phyloP scores from a whole-genome alignment of 2,329 filamentous ascomycete genomes.

The Coleophoma crateriformis region DNA sequence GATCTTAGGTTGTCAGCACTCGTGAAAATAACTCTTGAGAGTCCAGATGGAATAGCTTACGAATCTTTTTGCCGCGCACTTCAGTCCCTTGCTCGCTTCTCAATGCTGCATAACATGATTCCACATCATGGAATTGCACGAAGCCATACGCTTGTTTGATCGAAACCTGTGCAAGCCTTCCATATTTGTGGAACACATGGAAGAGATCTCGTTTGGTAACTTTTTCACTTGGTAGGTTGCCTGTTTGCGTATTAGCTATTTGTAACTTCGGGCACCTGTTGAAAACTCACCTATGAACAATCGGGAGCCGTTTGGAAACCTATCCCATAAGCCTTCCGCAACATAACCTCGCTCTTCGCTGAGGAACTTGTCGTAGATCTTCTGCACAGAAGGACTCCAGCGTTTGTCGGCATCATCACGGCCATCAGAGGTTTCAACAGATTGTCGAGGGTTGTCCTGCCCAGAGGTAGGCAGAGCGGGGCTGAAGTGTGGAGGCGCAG shows the following conservation, averaged over 20 bases:
- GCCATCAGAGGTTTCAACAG: slow-evolving; percentile 17
- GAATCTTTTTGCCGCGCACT: slow-evolving; percentile 86
- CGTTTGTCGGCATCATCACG: slow-evolving; percentile 24
- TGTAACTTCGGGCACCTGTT: slow-evolving; percentile 1
- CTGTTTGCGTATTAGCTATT: slow-evolving; percentile 37
- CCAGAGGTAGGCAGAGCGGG: slow-evolving; percentile 13
- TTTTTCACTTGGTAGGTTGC: slow-evolving; percentile 87
- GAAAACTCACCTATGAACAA: slow-evolving; percentile 68
- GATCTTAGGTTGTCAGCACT: slow-evolving; percentile 49
- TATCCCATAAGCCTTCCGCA: slow-evolving; percentile 74
- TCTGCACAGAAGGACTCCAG: slow-evolving; percentile 48
- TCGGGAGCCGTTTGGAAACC: slow-evolving; percentile 70
- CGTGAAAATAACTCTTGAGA: not conserved
- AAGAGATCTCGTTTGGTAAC: slow-evolving; percentile 94
- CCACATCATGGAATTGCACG: slow-evolving; percentile 80
- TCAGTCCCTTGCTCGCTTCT: slow-evolving; percentile 73
- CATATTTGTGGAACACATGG: slow-evolving; percentile 80
- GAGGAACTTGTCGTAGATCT: slow-evolving; percentile 67
- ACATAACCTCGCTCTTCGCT: slow-evolving; percentile 70
- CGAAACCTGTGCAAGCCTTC: slow-evolving; percentile 86
- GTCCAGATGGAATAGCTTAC: slow-evolving; percentile 49
- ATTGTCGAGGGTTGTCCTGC: slow-evolving; percentile 11
- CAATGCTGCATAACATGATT: slow-evolving; percentile 71
- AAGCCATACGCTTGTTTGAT: slow-evolving; percentile 97
- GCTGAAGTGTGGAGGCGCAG: slow-evolving; percentile 14